Evolutionary conservation across 2,329 filamentous ascomycete genomes (phyloP).

Genomic region (Coniella lustricola): DNA sequence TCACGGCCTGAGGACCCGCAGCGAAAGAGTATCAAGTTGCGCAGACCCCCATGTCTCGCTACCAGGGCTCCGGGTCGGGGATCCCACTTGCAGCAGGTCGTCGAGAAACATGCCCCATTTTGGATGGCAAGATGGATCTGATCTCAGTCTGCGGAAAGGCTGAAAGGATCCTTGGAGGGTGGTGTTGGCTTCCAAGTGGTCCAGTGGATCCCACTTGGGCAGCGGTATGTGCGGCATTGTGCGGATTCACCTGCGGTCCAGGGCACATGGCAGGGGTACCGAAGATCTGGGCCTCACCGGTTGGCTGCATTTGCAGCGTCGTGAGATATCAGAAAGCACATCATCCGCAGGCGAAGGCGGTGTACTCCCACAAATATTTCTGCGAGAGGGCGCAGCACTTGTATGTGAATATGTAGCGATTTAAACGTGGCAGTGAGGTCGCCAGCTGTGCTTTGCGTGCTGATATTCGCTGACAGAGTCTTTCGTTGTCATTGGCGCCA

Average conservation of each 20-base stretch:
- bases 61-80: slow-evolving; percentile 3
- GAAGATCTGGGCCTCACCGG: slow-evolving; percentile 7
- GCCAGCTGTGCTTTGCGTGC: too few relatives aligned
- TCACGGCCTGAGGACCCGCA: too few relatives aligned
- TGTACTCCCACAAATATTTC: background rate
- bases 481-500: too few relatives aligned
- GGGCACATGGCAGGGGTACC: slow-evolving; percentile 7
- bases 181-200: background rate
- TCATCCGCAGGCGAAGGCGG: background rate
- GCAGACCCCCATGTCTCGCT: slow-evolving; percentile 6
- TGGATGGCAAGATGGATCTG: slow-evolving; percentile 10
- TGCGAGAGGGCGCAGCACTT: background rate
- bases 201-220: slow-evolving; percentile 5
- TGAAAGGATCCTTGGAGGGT: background rate
- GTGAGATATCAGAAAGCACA: slow-evolving; percentile 12
- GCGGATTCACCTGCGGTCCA: slow-evolving; percentile 4
- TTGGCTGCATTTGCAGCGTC: slow-evolving; percentile 8
- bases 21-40: slow-evolving; percentile 3
- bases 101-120: slow-evolving; percentile 2
- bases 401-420: too few relatives aligned
- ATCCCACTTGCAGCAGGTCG: background rate
- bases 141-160: slow-evolving; percentile 1
- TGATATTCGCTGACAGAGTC: too few relatives aligned
- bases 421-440: too few relatives aligned
- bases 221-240: slow-evolving; percentile 4